A percentile compares a stretch with the other conserved stretches of the same genome.
phyloP scores from a whole-genome alignment of 1,139 yeast genomes.

The Yamadazyma oceani region DNA sequence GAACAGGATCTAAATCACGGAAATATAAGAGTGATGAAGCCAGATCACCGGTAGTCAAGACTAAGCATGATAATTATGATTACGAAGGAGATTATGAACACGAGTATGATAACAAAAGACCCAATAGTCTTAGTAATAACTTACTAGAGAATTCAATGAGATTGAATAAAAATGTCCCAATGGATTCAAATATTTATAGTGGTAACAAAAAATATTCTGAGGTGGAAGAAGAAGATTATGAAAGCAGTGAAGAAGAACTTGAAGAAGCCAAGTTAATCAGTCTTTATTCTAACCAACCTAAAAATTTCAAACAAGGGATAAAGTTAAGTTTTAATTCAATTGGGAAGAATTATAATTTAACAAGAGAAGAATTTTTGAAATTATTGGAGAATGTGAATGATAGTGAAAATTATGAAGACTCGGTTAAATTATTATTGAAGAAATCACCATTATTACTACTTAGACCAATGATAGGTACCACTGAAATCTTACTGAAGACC shows the following conservation, averaged over 20 bases:
- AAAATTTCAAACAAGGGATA: conserved; percentile 67
- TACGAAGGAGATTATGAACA: conserved; percentile 9
- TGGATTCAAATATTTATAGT: conserved; percentile 13
- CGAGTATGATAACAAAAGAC: conserved; percentile 19
- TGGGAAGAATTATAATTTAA: conserved; percentile 66
- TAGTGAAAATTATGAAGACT: conserved; percentile 64
- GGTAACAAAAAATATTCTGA: conserved; percentile 14
- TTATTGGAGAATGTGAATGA: conserved; percentile 63
- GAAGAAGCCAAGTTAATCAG: conserved; percentile 57
- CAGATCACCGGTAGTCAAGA: neutral
- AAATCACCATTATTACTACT: conserved; percentile 80
- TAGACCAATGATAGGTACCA: conserved; percentile 88
- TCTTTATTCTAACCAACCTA: conserved; percentile 84
- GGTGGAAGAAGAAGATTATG: conserved; percentile 19
- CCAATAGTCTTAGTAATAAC: conserved; percentile 8
- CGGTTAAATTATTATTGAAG: conserved; percentile 64
- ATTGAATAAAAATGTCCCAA: conserved; percentile 9
- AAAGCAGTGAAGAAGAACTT: conserved; percentile 27
- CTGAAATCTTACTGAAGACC: conserved; percentile 84
- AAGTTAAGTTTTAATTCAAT: conserved; percentile 70
- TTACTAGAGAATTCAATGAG: conserved; percentile 16
- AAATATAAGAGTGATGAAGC: conserved; percentile 6
- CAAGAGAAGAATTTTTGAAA: conserved; percentile 60
- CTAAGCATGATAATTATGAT: neutral
- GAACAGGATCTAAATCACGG: conserved; percentile 55